Evolutionary conservation across 805 yeast genomes (phyloP).

Genomic region (Zygotorulaspora florentina): DNA sequence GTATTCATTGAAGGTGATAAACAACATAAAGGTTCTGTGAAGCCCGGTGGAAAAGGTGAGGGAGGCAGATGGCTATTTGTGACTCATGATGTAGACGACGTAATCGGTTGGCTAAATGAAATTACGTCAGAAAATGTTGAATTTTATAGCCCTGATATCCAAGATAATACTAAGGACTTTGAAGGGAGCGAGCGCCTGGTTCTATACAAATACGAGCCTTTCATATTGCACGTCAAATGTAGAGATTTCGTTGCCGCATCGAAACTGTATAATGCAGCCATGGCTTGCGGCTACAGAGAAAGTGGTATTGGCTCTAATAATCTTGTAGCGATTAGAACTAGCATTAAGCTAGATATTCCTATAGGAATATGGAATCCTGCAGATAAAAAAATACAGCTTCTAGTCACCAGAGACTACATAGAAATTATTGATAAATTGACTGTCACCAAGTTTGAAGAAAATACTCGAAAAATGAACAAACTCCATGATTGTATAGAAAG

Average conservation of each 20-base stretch:
- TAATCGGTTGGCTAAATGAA: constrained; percentile 47
- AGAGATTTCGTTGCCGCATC: constrained; percentile 55
- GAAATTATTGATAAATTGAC: constrained; percentile 51
- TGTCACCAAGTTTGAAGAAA: constrained; percentile 61
- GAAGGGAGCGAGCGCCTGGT: constrained; percentile 46
- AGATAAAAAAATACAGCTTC: constrained; percentile 32
- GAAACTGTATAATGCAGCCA: constrained; percentile 61
- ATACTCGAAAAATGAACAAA: constrained; percentile 50
- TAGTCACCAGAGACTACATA: constrained; percentile 54
- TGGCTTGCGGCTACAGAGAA: constrained; percentile 84
- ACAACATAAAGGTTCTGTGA: constrained; percentile 24
- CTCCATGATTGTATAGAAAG: constrained; percentile 42
- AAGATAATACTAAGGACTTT: constrained; percentile 1
- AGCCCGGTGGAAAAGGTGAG: constrained; percentile 78
- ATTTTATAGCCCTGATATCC: constrained; percentile 1
- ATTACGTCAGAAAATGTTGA: constrained; percentile 21
- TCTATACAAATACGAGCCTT: constrained; percentile 77
- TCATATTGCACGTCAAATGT: constrained; percentile 80
- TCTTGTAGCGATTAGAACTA: constrained; percentile 70
- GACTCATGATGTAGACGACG: constrained; percentile 54
- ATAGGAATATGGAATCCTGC: constrained; percentile 50
- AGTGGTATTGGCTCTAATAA: constrained; percentile 79
- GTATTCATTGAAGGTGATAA: constrained; percentile 76
- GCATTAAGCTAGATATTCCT: constrained; percentile 69
- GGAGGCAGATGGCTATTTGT: constrained; percentile 84